phyloP scores from a whole-genome alignment of 208 protist species.

The Trichomonas tenax region DNA sequence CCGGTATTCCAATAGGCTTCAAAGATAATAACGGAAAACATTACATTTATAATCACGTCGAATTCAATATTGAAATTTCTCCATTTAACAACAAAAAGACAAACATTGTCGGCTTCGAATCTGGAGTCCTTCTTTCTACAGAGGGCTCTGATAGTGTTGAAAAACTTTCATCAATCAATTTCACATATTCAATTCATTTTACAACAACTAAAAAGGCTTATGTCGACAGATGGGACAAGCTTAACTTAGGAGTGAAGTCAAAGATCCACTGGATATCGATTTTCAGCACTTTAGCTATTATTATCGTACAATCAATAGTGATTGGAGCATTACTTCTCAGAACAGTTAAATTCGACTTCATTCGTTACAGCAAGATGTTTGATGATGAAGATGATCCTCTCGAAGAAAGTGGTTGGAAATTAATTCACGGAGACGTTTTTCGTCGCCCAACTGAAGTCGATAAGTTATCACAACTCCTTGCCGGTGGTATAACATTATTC shows the following conservation, averaged over 20 bases:
- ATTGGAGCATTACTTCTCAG: neutral
- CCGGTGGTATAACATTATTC: constrained; percentile 1
- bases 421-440: constrained; percentile 35
- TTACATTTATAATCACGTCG: neutral
- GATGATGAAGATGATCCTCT: neutral
- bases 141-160: neutral
- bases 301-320: neutral
- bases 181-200: neutral
- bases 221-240: neutral
- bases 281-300: neutral
- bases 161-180: neutral
- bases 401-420: constrained; percentile 36
- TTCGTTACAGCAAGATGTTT: too few relatives aligned
- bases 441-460: neutral
- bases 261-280: neutral
- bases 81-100: neutral
- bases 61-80: neutral
- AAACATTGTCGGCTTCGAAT: neutral
- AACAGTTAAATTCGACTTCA: neutral
- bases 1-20: neutral
- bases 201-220: neutral
- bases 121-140: neutral
- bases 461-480: neutral
- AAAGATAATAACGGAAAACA: neutral
- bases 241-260: neutral